Base-by-base conservation (phyloP, 352 stramenopile species). In the Peronospora belbahrii region DNA sequence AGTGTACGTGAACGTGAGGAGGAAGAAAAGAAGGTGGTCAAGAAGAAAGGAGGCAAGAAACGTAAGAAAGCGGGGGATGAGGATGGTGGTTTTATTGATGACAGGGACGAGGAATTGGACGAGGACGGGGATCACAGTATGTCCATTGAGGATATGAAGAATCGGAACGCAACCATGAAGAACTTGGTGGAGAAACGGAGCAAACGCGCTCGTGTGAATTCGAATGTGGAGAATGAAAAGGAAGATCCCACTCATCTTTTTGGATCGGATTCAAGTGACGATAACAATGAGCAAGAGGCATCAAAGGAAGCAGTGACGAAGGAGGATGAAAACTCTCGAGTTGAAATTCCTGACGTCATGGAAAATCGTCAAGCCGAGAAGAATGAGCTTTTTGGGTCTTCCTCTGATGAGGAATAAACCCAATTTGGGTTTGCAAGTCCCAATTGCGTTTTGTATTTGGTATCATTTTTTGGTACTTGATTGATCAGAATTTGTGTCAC, bases 131-230 rank as follows among this genome's bases (percentile, higher is more conserved):
- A 73, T 35, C 62, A 50, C 20, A 66, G 65, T 38, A 86, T 93
- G 67, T 90, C 78, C 19, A 90, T 93, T 32, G 81, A 89, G 53
- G 81, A 93, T 59, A 93, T 93, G 82, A 90, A 93, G 68, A 89
- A 93, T 65, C 81, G 81, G 41, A 90, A 90, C 38, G 48, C 65
- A 14, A 93, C 80, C 42, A 86, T 90, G 66, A 90, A 89, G 66
- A 88, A 85, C 28, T 56, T 93, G 19, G 68, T 83, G 19, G 81
- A 87, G 37, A 94, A 94, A 62, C 78, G 80, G 34, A 83, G 83
- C 56, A 92, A 92, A 60, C 74, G 74, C 15, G 67, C 73, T 5
- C 58, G 61, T 13, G 45, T 60, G 32, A 65, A 67, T 8, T 67
- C 75, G 31, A 72, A 59, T 31, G 82, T 67, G 7, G 78, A 89